Evolutionary conservation across 2,329 filamentous ascomycete genomes (phyloP).

Genomic region (Fusarium metavorans): DNA sequence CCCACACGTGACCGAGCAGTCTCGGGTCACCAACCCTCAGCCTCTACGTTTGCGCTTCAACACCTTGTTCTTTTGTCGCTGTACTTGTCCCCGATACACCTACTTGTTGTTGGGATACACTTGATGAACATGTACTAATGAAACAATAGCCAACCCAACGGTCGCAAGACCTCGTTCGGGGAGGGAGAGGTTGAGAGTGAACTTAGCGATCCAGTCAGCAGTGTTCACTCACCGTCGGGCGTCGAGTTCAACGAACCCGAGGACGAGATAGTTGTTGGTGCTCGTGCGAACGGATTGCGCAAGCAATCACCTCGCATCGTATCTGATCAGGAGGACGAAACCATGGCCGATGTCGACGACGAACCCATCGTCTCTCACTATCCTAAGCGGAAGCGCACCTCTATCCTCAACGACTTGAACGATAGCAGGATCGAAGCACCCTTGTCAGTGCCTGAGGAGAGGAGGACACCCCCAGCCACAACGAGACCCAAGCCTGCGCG

Average conservation of each 20-base stretch:
- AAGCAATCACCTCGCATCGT: conserved; percentile 52
- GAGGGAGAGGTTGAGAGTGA: conserved; percentile 57
- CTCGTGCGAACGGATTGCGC: conserved; percentile 53
- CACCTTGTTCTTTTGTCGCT: not conserved
- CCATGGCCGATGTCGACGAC: conserved; percentile 57
- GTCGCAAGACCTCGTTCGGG: conserved; percentile 48
- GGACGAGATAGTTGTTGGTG: conserved; percentile 67
- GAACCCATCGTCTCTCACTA: conserved; percentile 56
- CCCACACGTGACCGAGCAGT: not conserved
- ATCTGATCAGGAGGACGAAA: conserved; percentile 56
- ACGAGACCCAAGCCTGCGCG: conserved; percentile 47
- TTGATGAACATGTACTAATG: conserved; percentile 37
- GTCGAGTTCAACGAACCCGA: conserved; percentile 55
- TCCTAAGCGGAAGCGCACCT: conserved; percentile 68
- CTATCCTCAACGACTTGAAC: conserved; percentile 61
- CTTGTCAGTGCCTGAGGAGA: conserved; percentile 49
- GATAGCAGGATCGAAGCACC: conserved; percentile 60
- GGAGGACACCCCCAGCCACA: conserved; percentile 36
- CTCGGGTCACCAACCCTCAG: not conserved
- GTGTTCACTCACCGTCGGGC: conserved; percentile 53
- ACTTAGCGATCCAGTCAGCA: conserved; percentile 57
- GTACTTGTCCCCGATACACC: not conserved
- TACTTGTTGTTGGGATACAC: not conserved
- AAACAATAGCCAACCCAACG: conserved; percentile 45
- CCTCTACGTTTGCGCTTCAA: not conserved